Evolutionary conservation across 345 rosid species (phyloP).

Genomic region (Angophora floribunda): DNA sequence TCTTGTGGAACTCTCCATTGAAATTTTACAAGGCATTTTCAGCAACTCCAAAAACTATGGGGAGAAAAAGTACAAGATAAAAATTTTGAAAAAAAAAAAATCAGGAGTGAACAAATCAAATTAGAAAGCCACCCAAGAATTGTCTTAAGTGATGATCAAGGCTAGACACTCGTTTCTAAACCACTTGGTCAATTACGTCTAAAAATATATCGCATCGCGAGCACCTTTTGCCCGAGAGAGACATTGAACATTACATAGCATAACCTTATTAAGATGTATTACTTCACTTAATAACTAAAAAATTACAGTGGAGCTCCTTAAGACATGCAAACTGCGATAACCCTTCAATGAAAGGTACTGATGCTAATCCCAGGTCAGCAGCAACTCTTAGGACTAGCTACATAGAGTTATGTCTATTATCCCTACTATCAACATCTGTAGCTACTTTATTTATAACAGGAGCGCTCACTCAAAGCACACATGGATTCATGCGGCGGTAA

Average conservation of each 20-base stretch:
- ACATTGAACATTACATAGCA: neutral
- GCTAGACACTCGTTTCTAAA: neutral
- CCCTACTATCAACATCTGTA: neutral
- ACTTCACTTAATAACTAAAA: neutral
- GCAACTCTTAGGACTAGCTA: neutral
- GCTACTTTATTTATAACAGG: neutral
- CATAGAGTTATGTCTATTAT: neutral
- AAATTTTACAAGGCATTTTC: neutral
- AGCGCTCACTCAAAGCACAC: neutral
- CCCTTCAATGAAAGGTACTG: neutral
- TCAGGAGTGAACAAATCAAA: neutral
- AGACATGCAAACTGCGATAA: neutral
- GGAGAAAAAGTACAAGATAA: neutral
- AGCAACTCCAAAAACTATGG: neutral
- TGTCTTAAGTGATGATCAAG: neutral
- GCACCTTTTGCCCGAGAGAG: neutral
- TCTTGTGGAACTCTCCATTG: neutral
- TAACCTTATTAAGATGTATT: neutral
- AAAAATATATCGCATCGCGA: neutral
- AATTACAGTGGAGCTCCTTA: neutral
- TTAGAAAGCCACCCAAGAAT: neutral
- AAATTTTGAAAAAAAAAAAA: neutral
- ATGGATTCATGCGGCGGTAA: neutral
- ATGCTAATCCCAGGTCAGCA: neutral
- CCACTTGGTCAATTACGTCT: neutral